Base-by-base conservation (phyloP, 1,284 basidiomycete genomes). In the Malassezia nana region DNA sequence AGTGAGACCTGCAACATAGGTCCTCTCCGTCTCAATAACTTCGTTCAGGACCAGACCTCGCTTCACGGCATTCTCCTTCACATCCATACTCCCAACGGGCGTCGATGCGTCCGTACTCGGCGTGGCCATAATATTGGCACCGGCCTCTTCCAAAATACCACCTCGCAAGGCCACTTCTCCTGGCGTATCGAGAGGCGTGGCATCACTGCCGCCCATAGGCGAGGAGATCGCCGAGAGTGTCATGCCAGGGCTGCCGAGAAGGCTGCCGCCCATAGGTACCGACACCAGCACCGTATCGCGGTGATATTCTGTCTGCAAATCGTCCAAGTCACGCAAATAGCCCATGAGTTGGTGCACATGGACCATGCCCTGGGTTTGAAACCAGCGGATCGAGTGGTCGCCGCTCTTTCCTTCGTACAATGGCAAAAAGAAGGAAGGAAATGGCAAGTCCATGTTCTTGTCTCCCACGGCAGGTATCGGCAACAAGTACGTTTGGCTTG, bases 241-340 rank as follows among this genome's bases (percentile, higher is more conserved):
- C 20, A 45, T 45, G 9, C 20, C 29, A 20, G 43, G 43, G 16
- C 43, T 45, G 1, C 43, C 43, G 3, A 45, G 18, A 6, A 8
- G 22, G 8, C 45, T 38, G 29, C 45, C 38, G 13, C 29, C 16
- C n/a, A 30, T 15, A 15, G 26, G 20, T 18, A 38, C 1, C 9
- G 43, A 45, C 7, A 31, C 26, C 7, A 29, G 26, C 2, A 31
- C 18, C 22, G 25, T 29, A 18, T 50, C 38, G 25, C 30, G 48
- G 22, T 56, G 54, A 12, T 39, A 43, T 16, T 55, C 49, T 2
- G 47, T 43, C 10, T 25, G 46, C 29, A 98, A 79, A 70, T 95
- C 91, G 68, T 91, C 85, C 80, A 98, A 84, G 69, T 98, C 92
- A 66, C 84, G 84, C 18, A 98, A 80, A 75, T 96, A 96, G 15